Evolutionary conservation across 2,329 filamentous ascomycete species (phyloP).

Genomic region (Leptographium flavum): DNA sequence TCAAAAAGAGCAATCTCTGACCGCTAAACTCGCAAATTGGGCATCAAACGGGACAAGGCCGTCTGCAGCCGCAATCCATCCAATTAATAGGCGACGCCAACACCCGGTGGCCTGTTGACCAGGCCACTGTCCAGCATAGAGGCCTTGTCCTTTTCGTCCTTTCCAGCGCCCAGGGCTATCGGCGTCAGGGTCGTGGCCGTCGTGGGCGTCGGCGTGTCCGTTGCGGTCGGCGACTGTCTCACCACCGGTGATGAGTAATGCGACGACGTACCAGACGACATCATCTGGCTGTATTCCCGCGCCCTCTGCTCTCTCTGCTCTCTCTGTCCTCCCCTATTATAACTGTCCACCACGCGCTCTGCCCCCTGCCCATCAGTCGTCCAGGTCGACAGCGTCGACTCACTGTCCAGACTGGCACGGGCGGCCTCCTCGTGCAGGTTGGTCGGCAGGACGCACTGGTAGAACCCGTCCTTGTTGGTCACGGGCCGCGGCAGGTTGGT

Average conservation of each 20-base stretch:
- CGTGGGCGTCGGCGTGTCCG: neutral
- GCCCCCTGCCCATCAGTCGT: slow-evolving; percentile 25
- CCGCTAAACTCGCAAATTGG: neutral
- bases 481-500: slow-evolving; percentile 41
- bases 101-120: slow-evolving; percentile 21
- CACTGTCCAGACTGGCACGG: slow-evolving; percentile 28
- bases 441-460: slow-evolving; percentile 35
- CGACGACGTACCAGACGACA: slow-evolving; percentile 25
- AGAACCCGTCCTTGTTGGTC: slow-evolving; percentile 39
- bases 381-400: slow-evolving; percentile 34
- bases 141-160: too few species aligned
- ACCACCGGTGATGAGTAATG: slow-evolving; percentile 28
- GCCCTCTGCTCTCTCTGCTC: too few species aligned
- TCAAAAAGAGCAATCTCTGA: neutral
- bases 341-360: slow-evolving; percentile 17
- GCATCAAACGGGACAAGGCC: neutral
- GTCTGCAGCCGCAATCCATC: too few species aligned
- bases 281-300: too few species aligned
- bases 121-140: neutral
- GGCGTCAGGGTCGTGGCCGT: slow-evolving; percentile 4
- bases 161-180: neutral
- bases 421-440: slow-evolving; percentile 12
- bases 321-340: too few species aligned
- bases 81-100: slow-evolving; percentile 31
- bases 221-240: slow-evolving; percentile 22